phyloP scores from a whole-genome alignment of 352 stramenopile species.

The Phytopythium chamaehyphon region DNA sequence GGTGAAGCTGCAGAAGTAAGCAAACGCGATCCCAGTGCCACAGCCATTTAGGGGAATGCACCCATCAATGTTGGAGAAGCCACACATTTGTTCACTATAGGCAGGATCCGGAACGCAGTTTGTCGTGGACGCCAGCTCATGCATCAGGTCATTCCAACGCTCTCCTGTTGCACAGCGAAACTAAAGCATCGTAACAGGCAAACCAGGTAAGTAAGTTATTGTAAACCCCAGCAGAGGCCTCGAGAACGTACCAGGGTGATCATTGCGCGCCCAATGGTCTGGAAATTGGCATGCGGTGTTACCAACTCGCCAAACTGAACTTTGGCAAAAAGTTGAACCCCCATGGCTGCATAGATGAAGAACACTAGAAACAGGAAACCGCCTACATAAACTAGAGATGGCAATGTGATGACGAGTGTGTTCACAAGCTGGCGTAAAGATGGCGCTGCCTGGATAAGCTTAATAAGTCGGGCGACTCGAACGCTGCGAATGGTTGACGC shows the following conservation, averaged over 20 bases:
- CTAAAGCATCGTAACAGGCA: slow-evolving; percentile 7
- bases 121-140: slow-evolving; percentile 42
- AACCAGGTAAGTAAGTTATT: no score
- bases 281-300: slow-evolving; percentile 81
- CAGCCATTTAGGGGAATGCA: slow-evolving; percentile 57
- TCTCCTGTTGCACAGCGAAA: slow-evolving; percentile 87
- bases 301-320: slow-evolving; percentile 47
- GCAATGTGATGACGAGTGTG: slow-evolving; percentile 75
- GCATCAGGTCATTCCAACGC: slow-evolving; percentile 86
- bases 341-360: slow-evolving; percentile 85
- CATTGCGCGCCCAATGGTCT: slow-evolving; percentile 69
- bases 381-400: slow-evolving; percentile 73
- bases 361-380: slow-evolving; percentile 80
- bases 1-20: slow-evolving; percentile 79
- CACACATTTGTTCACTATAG: slow-evolving; percentile 39
- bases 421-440: slow-evolving; percentile 76
- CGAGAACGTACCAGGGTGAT: slow-evolving; percentile 50
- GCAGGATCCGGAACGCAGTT: slow-evolving; percentile 25
- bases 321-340: slow-evolving; percentile 84
- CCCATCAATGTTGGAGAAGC: slow-evolving; percentile 27
- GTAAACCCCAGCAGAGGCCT: background rate
- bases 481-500: slow-evolving; percentile 76
- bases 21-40: slow-evolving; percentile 30
- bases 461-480: slow-evolving; percentile 66
- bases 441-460: slow-evolving; percentile 68